Base-by-base conservation (phyloP, 345 rosid species). In the Lumnitzera littorea region DNA sequence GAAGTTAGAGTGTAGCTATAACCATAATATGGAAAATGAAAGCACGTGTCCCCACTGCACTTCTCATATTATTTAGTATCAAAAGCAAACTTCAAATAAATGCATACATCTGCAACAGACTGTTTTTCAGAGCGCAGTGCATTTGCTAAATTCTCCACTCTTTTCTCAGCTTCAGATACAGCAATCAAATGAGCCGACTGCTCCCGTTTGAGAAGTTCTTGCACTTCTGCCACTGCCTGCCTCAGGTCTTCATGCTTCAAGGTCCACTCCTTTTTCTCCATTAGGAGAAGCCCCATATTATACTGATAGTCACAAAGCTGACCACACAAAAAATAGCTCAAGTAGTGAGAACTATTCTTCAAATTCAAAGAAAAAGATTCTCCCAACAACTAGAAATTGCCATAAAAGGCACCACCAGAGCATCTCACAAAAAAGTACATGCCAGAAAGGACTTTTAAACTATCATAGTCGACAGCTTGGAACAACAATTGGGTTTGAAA, bases 301-400 rank as follows among this genome's bases (percentile, higher is more conserved):
- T 92, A 82, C 62, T 92, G 98, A 70, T 92, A 89, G 69, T 87
- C 89, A 80, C 63, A 78, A 56, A 92, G 75, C 98, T 89, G 74
- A 31, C n/a, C 12, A 49, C 29, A 64, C 31, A 27, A 27, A 62
- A 24, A 52, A 20, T 20, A 57, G 25, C 5, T 46, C 27, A 55
- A 36, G 17, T 56, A 0, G 13, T 46, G 52, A 31, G 27, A 48
- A 15, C 11, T 17, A 47, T n/a, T 60, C 29, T 47, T 2, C 31
- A 56, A n/a, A 7, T 24, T n/a, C 59, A 56, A 41, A 16, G 7
- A 36, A 36, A 9, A 4, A 9, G 10, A 36, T 4, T 36, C 43
- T 36, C 43, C 36, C 43, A 36, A 36, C 9, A 36, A 36, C 43
- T 36, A 36, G 10, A 36, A 36, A 36, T 36, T 36, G 43, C 11